Evolutionary conservation across 441 rosid species (phyloP).

Genomic region (Metrosideros polymorpha): DNA sequence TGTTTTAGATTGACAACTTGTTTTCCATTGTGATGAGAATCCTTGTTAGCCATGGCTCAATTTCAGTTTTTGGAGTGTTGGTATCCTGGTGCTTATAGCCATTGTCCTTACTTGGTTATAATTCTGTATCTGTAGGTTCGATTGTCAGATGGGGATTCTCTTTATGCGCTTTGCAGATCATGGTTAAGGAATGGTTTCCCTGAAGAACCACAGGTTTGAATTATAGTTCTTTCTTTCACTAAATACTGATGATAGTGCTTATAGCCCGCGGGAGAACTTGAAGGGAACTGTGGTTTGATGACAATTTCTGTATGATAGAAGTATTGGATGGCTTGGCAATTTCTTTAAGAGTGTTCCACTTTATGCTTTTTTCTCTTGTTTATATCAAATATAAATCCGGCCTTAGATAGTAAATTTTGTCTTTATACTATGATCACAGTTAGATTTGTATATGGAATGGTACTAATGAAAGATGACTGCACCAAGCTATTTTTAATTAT

Average conservation of each 20-base stretch:
- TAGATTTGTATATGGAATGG: background rate
- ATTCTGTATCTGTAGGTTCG: slow-evolving; percentile 7
- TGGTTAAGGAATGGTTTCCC: slow-evolving; percentile 86
- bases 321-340: background rate
- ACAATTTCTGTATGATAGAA: background rate
- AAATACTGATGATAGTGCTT: background rate
- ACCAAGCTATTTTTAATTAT: background rate
- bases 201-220: slow-evolving; percentile 63
- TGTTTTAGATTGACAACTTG: background rate
- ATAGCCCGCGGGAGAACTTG: background rate
- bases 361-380: background rate
- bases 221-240: background rate
- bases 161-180: slow-evolving; percentile 77
- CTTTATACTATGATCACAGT: background rate
- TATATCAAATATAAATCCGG: background rate
- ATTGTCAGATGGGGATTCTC: slow-evolving; percentile 58
- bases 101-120: background rate
- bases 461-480: background rate
- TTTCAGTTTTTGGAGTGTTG: background rate
- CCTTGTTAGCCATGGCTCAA: background rate
- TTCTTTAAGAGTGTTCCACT: background rate
- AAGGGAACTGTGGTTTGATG: background rate
- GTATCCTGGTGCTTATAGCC: background rate
- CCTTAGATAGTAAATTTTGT: background rate
- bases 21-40: background rate